A percentile compares a stretch with the other conserved stretches of the same genome.
These are phyloP conservation scores for Lepraria neglecta DNA, from an alignment of 495 filamentous ascomycete genomes.

Conservation along the genomic window DNA sequence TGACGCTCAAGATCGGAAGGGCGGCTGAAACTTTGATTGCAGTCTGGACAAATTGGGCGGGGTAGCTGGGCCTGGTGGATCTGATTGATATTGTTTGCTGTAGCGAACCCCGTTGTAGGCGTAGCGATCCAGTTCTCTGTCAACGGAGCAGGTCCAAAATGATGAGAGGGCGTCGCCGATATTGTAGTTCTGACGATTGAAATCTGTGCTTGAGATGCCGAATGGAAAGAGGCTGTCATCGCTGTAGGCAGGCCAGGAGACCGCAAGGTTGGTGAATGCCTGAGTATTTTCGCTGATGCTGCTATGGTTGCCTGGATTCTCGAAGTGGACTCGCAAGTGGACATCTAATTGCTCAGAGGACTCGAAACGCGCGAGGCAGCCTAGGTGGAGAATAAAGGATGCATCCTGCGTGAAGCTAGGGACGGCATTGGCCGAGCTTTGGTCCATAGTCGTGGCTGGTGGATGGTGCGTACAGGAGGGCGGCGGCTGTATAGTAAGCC, in stretches of 20 bases:
- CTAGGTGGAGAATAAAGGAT: not conserved
- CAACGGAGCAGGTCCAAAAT: no score
- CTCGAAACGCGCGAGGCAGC: not conserved
- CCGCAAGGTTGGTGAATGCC: not conserved
- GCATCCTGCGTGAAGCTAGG: not conserved
- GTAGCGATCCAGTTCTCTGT: no score
- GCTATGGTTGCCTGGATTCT: not conserved
- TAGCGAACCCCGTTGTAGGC: no score
- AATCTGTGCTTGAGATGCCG: no score
- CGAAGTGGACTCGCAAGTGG: not conserved
- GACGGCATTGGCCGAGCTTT: not conserved
- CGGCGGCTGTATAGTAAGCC: not conserved
- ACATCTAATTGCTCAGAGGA: not conserved
- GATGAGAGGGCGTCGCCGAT: no score
- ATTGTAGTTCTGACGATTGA: no score
- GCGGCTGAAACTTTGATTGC: not conserved
- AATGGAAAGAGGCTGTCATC: not conserved
- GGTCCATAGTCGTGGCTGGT: not conserved
- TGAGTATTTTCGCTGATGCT: not conserved
- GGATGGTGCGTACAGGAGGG: not conserved
- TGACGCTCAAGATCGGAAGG: conserved; percentile 1
- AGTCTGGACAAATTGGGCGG: not conserved
- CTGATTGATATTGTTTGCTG: not conserved
- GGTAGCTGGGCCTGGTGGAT: not conserved
- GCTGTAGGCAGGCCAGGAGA: not conserved